Evolutionary conservation across 306 rosid species (phyloP).

Genomic region (Quercus gilva): DNA sequence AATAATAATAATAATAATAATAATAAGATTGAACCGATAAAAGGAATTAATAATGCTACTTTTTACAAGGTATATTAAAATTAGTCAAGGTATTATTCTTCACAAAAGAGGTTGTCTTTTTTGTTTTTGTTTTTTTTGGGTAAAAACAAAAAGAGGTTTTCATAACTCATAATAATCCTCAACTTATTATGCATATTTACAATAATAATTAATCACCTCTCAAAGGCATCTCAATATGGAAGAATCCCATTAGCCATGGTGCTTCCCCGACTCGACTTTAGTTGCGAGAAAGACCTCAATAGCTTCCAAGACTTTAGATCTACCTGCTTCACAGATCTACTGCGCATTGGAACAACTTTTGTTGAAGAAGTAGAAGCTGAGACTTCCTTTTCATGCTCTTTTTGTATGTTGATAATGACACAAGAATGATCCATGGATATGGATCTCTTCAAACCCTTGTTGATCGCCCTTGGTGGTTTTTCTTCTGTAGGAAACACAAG

Average conservation of each 20-base stretch:
- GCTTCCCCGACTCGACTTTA: conserved; percentile 17
- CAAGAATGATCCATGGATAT: conserved; percentile 33
- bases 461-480: background rate
- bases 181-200: background rate
- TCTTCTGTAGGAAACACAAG: background rate
- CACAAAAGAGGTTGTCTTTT: background rate
- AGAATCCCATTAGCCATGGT: conserved; percentile 14
- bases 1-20: background rate
- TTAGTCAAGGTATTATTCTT: background rate
- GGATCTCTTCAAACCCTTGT: conserved; percentile 39
- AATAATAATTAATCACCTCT: background rate
- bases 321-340: conserved; percentile 23
- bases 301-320: conserved; percentile 36
- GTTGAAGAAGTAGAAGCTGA: conserved; percentile 8
- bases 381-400: conserved; percentile 3
- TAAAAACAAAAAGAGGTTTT: background rate
- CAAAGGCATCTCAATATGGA: conserved; percentile 23
- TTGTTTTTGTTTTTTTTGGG: too few species aligned
- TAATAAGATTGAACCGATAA: background rate
- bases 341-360: background rate
- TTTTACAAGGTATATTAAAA: background rate
- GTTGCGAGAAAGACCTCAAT: conserved; percentile 33
- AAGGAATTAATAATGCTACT: background rate
- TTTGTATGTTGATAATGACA: conserved; percentile 20
- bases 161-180: background rate